phyloP scores from a whole-genome alignment of 805 yeast species.

The Lachancea cidri region DNA sequence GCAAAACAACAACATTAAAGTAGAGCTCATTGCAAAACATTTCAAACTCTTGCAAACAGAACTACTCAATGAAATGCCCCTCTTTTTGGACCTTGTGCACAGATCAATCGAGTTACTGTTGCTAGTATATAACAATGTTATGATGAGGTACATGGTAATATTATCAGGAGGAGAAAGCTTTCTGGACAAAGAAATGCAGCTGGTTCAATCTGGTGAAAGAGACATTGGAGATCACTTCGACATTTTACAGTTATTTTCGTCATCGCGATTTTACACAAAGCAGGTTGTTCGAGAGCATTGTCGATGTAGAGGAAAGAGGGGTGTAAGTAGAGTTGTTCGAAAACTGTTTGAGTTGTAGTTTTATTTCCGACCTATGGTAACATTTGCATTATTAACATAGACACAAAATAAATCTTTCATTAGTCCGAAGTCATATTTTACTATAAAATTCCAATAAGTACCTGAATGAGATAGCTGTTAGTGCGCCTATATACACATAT shows the following conservation, averaged over 20 bases:
- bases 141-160: conserved; percentile 28
- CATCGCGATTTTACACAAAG: conserved; percentile 28
- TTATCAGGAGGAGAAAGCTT: conserved; percentile 30
- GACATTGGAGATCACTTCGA: conserved; percentile 34
- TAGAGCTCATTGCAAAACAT: conserved; percentile 26
- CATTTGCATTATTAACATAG: no score
- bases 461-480: no score
- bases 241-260: conserved; percentile 32
- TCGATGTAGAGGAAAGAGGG: conserved; percentile 16
- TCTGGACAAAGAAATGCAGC: conserved; percentile 23
- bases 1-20: conserved; percentile 22
- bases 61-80: conserved; percentile 31
- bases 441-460: no score
- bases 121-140: conserved; percentile 18
- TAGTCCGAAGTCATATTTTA: no score
- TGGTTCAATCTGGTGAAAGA: conserved; percentile 12
- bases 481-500: no score
- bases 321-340: conserved; percentile 23
- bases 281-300: conserved; percentile 29
- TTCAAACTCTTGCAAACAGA: conserved; percentile 25
- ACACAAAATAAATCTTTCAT: no score
- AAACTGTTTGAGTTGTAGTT: conserved; percentile 28
- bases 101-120: conserved; percentile 16
- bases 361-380: no score
- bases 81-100: conserved; percentile 15